These are phyloP conservation scores for Tremella yokohamensis DNA, from an alignment of 768 basidiomycete species.

Conservation along the genomic window DNA sequence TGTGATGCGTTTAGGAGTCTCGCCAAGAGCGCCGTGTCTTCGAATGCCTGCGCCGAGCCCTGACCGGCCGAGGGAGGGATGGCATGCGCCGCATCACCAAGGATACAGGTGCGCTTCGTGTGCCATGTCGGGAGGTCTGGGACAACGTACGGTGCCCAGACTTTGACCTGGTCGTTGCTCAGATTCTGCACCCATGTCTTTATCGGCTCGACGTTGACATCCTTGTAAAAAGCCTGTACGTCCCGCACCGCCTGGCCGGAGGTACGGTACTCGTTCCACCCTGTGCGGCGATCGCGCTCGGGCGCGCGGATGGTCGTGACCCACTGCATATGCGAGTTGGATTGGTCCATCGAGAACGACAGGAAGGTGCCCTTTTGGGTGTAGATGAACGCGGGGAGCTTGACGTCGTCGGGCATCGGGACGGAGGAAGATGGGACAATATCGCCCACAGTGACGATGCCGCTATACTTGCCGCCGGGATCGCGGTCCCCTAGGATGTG, in stretches of 20 bases:
- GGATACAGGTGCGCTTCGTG: conserved; percentile 15
- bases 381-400: conserved; percentile 27
- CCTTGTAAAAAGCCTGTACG: conserved; percentile 20
- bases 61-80: conserved; percentile 25
- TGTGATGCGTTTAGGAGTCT: conserved; percentile 11
- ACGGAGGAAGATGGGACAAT: conserved; percentile 5
- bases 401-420: conserved; percentile 5
- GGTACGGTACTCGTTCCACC: conserved; percentile 22
- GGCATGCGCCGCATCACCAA: conserved; percentile 39
- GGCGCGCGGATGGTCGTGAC: conserved; percentile 15
- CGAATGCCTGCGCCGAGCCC: conserved; percentile 32
- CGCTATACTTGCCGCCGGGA: conserved; percentile 18
- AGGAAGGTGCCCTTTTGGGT: conserved; percentile 27
- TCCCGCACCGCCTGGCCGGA: conserved; percentile 25
- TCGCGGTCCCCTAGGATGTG: conserved; percentile 23
- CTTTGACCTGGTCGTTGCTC: background rate
- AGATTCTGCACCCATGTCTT: conserved; percentile 22
- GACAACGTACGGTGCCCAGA: conserved; percentile 25
- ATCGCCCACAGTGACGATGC: conserved; percentile 5
- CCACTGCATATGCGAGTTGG: conserved; percentile 21
- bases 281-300: conserved; percentile 13
- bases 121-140: conserved; percentile 23
- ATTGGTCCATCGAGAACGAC: conserved; percentile 22
- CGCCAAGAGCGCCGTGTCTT: conserved; percentile 29
- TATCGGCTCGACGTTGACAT: conserved; percentile 24